phyloP scores from a whole-genome alignment of 345 rosid genomes.

The Boechera retrofracta region DNA sequence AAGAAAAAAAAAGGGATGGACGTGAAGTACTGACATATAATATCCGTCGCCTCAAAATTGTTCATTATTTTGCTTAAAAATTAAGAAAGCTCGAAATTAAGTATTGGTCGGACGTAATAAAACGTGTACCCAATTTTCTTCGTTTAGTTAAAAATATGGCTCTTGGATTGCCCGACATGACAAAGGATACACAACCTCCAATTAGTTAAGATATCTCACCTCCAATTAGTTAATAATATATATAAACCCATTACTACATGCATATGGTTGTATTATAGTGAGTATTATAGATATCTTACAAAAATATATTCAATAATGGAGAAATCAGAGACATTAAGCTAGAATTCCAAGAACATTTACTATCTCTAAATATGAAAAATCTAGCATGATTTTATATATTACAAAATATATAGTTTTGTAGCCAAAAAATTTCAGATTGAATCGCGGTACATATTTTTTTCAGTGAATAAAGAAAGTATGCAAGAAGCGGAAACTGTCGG shows the following conservation, averaged over 20 bases:
- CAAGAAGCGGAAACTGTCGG: no score
- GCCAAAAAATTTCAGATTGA: no score
- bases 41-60: not conserved
- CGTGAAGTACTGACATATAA: constrained; percentile 1
- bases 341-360: not conserved
- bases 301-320: not conserved
- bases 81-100: constrained; percentile 13
- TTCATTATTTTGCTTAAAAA: not conserved
- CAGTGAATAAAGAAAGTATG: no score
- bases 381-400: not conserved
- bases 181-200: constrained; percentile 36
- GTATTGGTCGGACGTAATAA: constrained; percentile 13
- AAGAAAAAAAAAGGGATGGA: not conserved
- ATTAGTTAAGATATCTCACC: constrained; percentile 33
- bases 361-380: not conserved
- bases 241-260: not conserved
- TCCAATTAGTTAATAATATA: constrained; percentile 9
- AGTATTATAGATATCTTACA: not conserved
- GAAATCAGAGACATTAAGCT: not conserved
- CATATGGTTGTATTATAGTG: not conserved
- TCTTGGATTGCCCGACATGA: not conserved
- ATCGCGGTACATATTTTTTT: no score
- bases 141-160: constrained; percentile 9
- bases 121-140: not conserved
- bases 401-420: no score